Conservation (phyloP, 768 basidiomycete genomes). For the Cyathus striatus region DNA sequence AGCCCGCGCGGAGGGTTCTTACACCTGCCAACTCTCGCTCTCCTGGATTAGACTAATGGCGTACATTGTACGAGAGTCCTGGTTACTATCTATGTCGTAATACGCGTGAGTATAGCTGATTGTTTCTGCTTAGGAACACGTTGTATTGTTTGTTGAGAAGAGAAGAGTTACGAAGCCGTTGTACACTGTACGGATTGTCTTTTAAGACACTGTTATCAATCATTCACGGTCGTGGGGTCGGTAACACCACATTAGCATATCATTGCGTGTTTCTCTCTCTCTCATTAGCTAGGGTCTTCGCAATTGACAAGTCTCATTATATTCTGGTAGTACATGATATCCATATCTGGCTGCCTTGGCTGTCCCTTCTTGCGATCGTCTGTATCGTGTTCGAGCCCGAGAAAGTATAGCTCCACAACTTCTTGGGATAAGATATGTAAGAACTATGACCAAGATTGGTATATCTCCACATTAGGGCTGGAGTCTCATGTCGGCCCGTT, state of each 20-base stretch:
- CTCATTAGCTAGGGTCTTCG: too few species aligned
- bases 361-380: too few species aligned
- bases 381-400: too few species aligned
- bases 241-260: too few species aligned
- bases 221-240: too few species aligned
- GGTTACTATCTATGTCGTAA: not conserved
- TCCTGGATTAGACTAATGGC: constrained; percentile 39
- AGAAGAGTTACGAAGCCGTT: not conserved
- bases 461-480: not conserved
- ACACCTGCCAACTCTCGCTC: constrained; percentile 32
- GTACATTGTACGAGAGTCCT: not conserved
- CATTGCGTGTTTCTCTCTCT: too few species aligned
- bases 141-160: not conserved
- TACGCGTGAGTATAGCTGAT: not conserved
- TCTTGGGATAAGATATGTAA: too few species aligned
- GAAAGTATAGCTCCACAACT: too few species aligned
- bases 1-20: constrained; percentile 36
- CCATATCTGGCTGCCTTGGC: too few species aligned
- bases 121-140: not conserved
- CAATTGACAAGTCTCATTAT: too few species aligned
- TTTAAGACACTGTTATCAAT: not conserved
- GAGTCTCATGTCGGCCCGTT: not conserved
- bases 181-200: too few species aligned
- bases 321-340: too few species aligned
- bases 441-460: not conserved